Evolutionary conservation across 2,329 filamentous ascomycete genomes (phyloP).

Genomic region (Alternaria conjuncta): DNA sequence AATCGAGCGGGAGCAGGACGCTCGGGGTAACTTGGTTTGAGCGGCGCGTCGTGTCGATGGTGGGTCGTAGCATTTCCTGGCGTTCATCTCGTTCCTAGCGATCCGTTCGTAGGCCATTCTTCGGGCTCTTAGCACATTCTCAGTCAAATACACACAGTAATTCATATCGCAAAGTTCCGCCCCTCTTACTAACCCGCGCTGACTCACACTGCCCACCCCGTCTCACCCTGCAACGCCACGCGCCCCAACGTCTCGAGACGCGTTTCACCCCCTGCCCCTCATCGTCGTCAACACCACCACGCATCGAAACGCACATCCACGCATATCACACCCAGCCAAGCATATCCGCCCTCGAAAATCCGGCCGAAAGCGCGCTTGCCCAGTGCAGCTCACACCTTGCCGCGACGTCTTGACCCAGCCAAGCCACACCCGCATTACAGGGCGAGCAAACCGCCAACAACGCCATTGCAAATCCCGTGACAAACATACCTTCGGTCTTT

Average conservation of each 20-base stretch:
- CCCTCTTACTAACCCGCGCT: background rate
- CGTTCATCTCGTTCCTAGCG: background rate
- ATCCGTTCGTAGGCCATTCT: background rate
- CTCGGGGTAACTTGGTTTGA: conserved; percentile 74
- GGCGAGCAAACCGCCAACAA: background rate
- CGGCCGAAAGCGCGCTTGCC: background rate
- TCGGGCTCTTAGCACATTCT: background rate
- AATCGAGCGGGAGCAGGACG: conserved; percentile 89
- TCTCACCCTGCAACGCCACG: conserved; percentile 7
- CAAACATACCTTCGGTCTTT: background rate
- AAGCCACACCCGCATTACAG: background rate
- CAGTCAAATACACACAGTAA: background rate
- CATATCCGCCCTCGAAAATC: background rate
- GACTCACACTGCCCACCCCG: background rate
- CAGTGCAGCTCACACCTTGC: background rate
- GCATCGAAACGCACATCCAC: background rate
- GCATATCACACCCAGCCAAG: background rate
- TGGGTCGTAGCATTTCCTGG: conserved; percentile 7
- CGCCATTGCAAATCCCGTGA: background rate
- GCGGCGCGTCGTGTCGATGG: background rate
- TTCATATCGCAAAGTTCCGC: background rate
- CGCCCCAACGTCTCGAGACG: conserved; percentile 1
- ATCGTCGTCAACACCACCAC: background rate
- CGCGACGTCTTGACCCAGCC: conserved; percentile 8
- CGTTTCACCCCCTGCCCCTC: background rate